Percentiles rank a stretch among this genome's conserved stretches.
These are phyloP conservation scores for Helicostylum pulchrum DNA, from an alignment of 192 early-diverging fungal genomes.

Conservation along the genomic window DNA sequence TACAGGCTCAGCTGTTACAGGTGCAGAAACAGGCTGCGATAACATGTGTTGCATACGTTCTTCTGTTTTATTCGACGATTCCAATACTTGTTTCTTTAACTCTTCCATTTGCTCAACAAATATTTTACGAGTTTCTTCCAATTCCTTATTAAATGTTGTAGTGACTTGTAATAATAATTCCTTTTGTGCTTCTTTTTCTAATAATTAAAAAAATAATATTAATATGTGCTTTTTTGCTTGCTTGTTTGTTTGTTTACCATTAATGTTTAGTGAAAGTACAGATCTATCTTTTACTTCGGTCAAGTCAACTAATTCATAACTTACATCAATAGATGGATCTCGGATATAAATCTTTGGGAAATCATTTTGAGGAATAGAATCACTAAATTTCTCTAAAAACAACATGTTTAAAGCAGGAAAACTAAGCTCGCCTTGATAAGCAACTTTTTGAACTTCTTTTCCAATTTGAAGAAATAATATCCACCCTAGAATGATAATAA, in stretches of 20 bases:
- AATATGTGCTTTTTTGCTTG: not conserved
- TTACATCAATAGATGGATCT: constrained; percentile 48
- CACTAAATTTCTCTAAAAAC: constrained; percentile 71
- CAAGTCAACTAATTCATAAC: constrained; percentile 67
- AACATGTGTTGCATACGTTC: not conserved
- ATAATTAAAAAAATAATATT: constrained; percentile 6
- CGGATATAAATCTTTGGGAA: constrained; percentile 69
- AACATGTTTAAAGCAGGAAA: constrained; percentile 60
- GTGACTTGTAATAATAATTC: constrained; percentile 1
- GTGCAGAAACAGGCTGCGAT: not conserved
- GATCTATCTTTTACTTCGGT: constrained; percentile 58
- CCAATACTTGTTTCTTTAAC: constrained; percentile 3
- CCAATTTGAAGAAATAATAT: constrained; percentile 59
- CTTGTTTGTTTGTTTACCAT: constrained; percentile 36
- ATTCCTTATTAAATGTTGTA: constrained; percentile 6
- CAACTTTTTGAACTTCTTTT: constrained; percentile 58
- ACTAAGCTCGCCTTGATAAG: constrained; percentile 51
- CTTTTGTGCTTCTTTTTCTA: constrained; percentile 8
- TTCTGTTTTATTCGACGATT: not conserved
- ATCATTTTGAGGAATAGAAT: constrained; percentile 56
- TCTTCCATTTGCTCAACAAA: constrained; percentile 13
- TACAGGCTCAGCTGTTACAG: no score
- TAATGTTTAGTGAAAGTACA: constrained; percentile 47
- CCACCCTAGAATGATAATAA: not conserved
- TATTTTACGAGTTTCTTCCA: constrained; percentile 1